A percentile compares a stretch with the other conserved stretches of the same genome.
Conservation (phyloP, 1,284 basidiomycete species). For the Boletus smithii region DNA sequence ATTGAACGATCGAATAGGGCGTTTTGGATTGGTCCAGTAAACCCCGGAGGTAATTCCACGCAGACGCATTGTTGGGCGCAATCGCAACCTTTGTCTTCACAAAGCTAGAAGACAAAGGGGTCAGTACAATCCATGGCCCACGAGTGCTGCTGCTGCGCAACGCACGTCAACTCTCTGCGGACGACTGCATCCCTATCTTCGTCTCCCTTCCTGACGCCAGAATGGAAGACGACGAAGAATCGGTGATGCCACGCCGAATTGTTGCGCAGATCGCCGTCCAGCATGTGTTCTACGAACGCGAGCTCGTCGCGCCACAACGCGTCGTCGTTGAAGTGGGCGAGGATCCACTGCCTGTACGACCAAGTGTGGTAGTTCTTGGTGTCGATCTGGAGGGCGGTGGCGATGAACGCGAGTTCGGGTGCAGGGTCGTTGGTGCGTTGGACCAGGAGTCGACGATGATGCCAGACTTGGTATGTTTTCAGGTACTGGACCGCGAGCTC, state of each 20-base stretch:
- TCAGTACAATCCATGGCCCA: slow-evolving; percentile 13
- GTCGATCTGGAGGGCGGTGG: slow-evolving; percentile 66
- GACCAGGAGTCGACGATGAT: slow-evolving; percentile 85
- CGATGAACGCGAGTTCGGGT: slow-evolving; percentile 78
- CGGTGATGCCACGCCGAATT: slow-evolving; percentile 99
- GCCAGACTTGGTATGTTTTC: slow-evolving; percentile 98
- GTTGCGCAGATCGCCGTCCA: slow-evolving; percentile 82
- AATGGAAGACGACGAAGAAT: slow-evolving; percentile 86
- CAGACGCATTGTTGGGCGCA: slow-evolving; percentile 87
- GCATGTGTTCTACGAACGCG: slow-evolving; percentile 72
- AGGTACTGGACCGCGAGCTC: slow-evolving; percentile 76
- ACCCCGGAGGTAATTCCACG: slow-evolving; percentile 93
- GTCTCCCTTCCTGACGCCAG: slow-evolving; percentile 57
- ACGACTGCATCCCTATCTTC: slow-evolving; percentile 55
- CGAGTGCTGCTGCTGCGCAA: neutral
- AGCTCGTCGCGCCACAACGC: slow-evolving; percentile 77
- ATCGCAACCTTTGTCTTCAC: slow-evolving; percentile 77
- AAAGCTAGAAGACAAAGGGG: slow-evolving; percentile 37
- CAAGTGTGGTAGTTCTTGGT: slow-evolving; percentile 96
- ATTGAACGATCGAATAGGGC: slow-evolving; percentile 52
- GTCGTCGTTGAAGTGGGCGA: slow-evolving; percentile 75
- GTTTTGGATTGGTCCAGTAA: slow-evolving; percentile 57
- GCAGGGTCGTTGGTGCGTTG: slow-evolving; percentile 51
- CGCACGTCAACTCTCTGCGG: slow-evolving; percentile 71
- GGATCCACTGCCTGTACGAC: slow-evolving; percentile 90